Evolutionary conservation across 129 eudicot species (phyloP).

Genomic region (Saposhnikovia divaricata): DNA sequence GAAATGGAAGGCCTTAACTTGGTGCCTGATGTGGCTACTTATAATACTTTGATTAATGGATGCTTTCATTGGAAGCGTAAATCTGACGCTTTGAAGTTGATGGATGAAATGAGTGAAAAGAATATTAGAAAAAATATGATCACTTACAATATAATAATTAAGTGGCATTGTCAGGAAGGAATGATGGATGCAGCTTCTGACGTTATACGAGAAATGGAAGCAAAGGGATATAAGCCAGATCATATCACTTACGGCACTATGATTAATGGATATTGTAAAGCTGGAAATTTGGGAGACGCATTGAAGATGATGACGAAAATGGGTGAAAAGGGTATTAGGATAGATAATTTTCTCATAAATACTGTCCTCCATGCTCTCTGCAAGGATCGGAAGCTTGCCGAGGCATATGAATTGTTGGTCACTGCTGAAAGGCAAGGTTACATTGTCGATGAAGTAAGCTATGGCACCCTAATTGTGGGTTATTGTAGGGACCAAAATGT

Average conservation of each 20-base stretch:
- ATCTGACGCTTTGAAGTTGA: slow-evolving; percentile 44
- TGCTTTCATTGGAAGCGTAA: slow-evolving; percentile 35
- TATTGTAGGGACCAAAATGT: slow-evolving; percentile 47
- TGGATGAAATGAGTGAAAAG: slow-evolving; percentile 58
- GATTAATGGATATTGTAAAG: slow-evolving; percentile 54
- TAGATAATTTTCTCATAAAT: slow-evolving; percentile 56
- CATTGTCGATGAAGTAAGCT: slow-evolving; percentile 65
- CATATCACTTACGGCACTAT: slow-evolving; percentile 64
- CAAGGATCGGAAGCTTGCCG: slow-evolving; percentile 44
- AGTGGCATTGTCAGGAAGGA: slow-evolving; percentile 75
- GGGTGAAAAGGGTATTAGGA: slow-evolving; percentile 52
- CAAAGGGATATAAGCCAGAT: slow-evolving; percentile 49
- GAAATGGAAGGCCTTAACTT: slow-evolving; percentile 54
- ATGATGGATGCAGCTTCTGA: slow-evolving; percentile 55
- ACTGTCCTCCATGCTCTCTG: slow-evolving; percentile 57
- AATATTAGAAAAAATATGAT: slow-evolving; percentile 42
- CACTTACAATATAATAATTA: slow-evolving; percentile 58
- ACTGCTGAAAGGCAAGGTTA: slow-evolving; percentile 49
- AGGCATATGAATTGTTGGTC: slow-evolving; percentile 49
- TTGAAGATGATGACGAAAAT: slow-evolving; percentile 47
- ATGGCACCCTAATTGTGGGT: slow-evolving; percentile 68
- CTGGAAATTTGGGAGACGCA: slow-evolving; percentile 51
- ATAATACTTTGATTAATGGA: slow-evolving; percentile 67
- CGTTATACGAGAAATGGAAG: slow-evolving; percentile 46
- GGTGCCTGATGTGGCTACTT: slow-evolving; percentile 65